phyloP scores from a whole-genome alignment of 192 early-diverging fungal genomes.

The Linnemannia hyalina region DNA sequence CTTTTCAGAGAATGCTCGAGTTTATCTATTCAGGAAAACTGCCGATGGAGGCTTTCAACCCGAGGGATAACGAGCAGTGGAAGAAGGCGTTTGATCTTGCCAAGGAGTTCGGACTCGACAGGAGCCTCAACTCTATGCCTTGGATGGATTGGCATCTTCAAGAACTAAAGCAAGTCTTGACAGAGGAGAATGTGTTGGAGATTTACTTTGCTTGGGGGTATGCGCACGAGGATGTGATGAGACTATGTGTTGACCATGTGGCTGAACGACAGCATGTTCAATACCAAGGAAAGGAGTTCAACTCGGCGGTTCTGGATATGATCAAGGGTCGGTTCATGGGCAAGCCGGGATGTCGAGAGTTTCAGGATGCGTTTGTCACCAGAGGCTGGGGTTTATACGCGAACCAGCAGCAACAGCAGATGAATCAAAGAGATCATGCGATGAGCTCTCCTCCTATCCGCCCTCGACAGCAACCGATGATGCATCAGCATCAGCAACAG shows the following conservation, averaged over 20 bases:
- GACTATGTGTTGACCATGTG: slow-evolving; percentile 28
- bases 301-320: slow-evolving; percentile 6
- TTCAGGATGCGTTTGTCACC: slow-evolving; percentile 32
- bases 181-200: slow-evolving; percentile 38
- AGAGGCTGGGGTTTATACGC: slow-evolving; percentile 14
- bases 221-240: background rate
- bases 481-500: background rate
- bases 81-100: slow-evolving; percentile 7
- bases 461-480: background rate
- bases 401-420: background rate
- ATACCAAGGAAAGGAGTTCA: slow-evolving; percentile 5
- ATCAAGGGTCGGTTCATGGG: slow-evolving; percentile 14
- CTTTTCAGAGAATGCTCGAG: slow-evolving; percentile 28
- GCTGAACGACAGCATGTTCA: slow-evolving; percentile 12
- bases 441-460: background rate
- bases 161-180: slow-evolving; percentile 14
- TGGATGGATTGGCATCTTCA: slow-evolving; percentile 41
- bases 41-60: slow-evolving; percentile 5
- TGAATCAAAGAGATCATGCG: background rate
- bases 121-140: background rate
- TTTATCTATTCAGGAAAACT: slow-evolving; percentile 43
- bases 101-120: slow-evolving; percentile 29
- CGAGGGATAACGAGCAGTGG: slow-evolving; percentile 24
- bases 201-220: slow-evolving; percentile 43
- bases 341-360: slow-evolving; percentile 17